Base-by-base conservation (phyloP, 2,329 filamentous ascomycete species). In the Scorias spongiosa region DNA sequence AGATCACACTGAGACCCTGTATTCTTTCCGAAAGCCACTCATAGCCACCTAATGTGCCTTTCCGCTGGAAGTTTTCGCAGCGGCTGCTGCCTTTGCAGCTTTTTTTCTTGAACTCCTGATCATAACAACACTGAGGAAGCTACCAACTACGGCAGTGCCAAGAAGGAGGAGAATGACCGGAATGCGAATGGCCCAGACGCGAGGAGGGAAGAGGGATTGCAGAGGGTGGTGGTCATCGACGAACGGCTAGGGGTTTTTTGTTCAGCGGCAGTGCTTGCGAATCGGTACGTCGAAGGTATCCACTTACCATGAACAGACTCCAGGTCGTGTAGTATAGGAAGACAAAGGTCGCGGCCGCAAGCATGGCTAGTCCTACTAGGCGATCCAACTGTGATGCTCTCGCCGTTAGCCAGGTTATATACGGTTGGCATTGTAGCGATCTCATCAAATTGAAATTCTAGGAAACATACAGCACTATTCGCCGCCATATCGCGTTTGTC, bases 71-170 rank as follows among this genome's bases (percentile, higher is more conserved):
- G 43, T 47, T 47, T 48, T 94, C 93, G 73, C 14, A 82, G 81
- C 45, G 83, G 81, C 67, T 4, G 87, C 88, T 50, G 83, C 82
- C 76, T 96, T 98, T 54, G 86, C 80, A 2, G 86, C 86, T 78
- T 91, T 95, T 78, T 96, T 96, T 64, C 83, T 76, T 73, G 95
- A 95, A 74, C 89, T 96, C 64, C 85, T 79, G 69, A 98, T 96
- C 91, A 98, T 98, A 60, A 98, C 89, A 61, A 94, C 80, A 57
- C 84, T 82, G 54, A 98, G 74, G 72, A 98, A 98, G 48, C 86
- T 93, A 51, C 91, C 91, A 48, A 98, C 89, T 47, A 98, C 87
- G 47, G 91, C 87, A 48, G 81, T 88, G 51, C 82, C 88, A 53
- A 98, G 74, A 40, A 98, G 79, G 50, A 95, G 81, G 54, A 98